These are phyloP conservation scores for Ceratocystiopsis minuta DNA, from an alignment of 2,329 filamentous ascomycete species.

Conservation along the genomic window DNA sequence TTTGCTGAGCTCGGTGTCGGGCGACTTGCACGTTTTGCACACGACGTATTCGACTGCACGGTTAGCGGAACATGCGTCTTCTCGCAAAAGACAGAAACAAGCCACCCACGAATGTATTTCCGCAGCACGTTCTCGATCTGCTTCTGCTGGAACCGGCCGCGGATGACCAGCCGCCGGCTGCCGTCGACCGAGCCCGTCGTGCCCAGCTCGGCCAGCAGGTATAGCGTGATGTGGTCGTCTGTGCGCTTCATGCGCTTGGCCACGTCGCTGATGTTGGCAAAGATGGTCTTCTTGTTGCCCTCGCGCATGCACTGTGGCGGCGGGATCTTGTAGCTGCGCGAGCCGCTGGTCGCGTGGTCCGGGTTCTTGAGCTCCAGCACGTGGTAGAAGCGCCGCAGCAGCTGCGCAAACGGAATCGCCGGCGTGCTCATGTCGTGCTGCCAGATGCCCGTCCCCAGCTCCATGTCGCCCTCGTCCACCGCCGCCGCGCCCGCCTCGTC, in stretches of 20 bases:
- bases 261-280: slow-evolving; percentile 96
- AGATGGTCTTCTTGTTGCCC: slow-evolving; percentile 99
- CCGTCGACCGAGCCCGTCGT: slow-evolving; percentile 93
- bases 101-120: slow-evolving; percentile 57
- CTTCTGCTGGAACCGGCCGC: slow-evolving; percentile 97
- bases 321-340: slow-evolving; percentile 97
- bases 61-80: slow-evolving; percentile 15
- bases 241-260: slow-evolving; percentile 99
- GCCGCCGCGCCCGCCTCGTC: slow-evolving; percentile 40
- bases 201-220: slow-evolving; percentile 94
- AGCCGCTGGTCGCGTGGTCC: slow-evolving; percentile 74
- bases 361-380: slow-evolving; percentile 92
- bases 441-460: slow-evolving; percentile 82
- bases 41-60: slow-evolving; percentile 78
- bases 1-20: slow-evolving; percentile 92
- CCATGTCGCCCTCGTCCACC: slow-evolving; percentile 52
- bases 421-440: slow-evolving; percentile 57
- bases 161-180: slow-evolving; percentile 77
- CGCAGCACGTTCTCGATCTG: slow-evolving; percentile 94
- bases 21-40: slow-evolving; percentile 93
- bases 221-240: slow-evolving; percentile 92
- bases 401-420: slow-evolving; percentile 64
- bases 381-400: slow-evolving; percentile 85
- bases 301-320: slow-evolving; percentile 96
- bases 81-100: slow-evolving; percentile 23